Evolutionary conservation across 805 yeast genomes (phyloP).

Genomic region (Monosporozyma yasuniensis): DNA sequence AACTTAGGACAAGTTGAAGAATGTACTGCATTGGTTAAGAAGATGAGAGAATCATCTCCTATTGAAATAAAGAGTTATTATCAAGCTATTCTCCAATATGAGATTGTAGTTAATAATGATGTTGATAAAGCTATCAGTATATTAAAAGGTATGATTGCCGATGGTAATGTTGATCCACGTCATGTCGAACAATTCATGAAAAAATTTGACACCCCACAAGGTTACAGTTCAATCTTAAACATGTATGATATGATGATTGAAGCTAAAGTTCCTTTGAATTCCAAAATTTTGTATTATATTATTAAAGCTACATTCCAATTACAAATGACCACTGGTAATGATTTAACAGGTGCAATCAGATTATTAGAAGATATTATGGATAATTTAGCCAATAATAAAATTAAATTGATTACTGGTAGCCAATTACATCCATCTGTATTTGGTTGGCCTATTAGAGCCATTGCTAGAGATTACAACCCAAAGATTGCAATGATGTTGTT

Average conservation of each 20-base stretch:
- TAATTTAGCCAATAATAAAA: conserved; percentile 16
- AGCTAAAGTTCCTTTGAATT: conserved; percentile 14
- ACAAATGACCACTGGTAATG: conserved; percentile 22
- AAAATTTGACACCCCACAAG: conserved; percentile 20
- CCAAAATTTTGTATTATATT: conserved; percentile 24
- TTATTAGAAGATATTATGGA: conserved; percentile 27
- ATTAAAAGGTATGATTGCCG: conserved; percentile 13
- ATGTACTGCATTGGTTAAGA: conserved; percentile 16
- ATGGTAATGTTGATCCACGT: conserved; percentile 8
- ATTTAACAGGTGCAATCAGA: conserved; percentile 23
- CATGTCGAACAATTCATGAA: conserved; percentile 29
- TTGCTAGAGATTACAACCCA: conserved; percentile 27
- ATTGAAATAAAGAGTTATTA: conserved; percentile 19
- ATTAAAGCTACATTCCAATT: conserved; percentile 27
- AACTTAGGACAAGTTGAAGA: conserved; percentile 7
- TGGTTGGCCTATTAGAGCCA: conserved; percentile 30
- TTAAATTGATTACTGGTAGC: conserved; percentile 13
- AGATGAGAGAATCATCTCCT: conserved; percentile 8
- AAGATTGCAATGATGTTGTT: conserved; percentile 28
- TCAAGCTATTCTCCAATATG: conserved; percentile 14
- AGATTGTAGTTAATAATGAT: conserved; percentile 14
- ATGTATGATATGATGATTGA: conserved; percentile 24
- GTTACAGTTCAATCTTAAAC: conserved; percentile 22
- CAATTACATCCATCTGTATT: conserved; percentile 29
- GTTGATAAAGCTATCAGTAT: conserved; percentile 15